A percentile compares a stretch with the other conserved stretches of the same genome.
Conservation (phyloP, 1,284 basidiomycete genomes). For the Sporisorium iseilematis-ciliati region DNA sequence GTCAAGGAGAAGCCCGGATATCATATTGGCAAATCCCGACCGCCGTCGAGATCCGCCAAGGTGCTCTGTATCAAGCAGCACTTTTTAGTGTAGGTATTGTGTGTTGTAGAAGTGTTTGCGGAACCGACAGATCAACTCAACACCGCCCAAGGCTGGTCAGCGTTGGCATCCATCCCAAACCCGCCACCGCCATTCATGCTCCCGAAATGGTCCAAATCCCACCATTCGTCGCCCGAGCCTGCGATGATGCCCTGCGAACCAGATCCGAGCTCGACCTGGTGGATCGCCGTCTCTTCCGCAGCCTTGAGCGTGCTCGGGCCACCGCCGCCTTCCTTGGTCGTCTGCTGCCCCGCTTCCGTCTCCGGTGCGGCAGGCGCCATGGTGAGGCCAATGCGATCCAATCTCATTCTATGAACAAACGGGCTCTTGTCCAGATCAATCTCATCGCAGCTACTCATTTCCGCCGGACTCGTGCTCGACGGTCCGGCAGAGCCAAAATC, state of each 20-base stretch:
- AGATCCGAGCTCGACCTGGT: constrained; percentile 53
- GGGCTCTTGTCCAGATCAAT: constrained; percentile 55
- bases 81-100: constrained; percentile 4
- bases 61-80: constrained; percentile 9
- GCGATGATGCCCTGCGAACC: constrained; percentile 44
- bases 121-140: constrained; percentile 27
- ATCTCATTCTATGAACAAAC: constrained; percentile 45
- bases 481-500: constrained; percentile 60
- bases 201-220: constrained; percentile 55
- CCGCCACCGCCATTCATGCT: constrained; percentile 38
- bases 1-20: constrained; percentile 28
- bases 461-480: constrained; percentile 59
- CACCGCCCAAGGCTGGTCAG: constrained; percentile 54
- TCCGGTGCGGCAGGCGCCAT: constrained; percentile 35
- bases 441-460: constrained; percentile 57
- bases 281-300: constrained; percentile 41
- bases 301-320: constrained; percentile 28
- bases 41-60: constrained; percentile 5
- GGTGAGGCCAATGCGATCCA: constrained; percentile 48
- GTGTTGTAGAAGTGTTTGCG: background rate
- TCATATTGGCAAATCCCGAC: constrained; percentile 10
- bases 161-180: constrained; percentile 40
- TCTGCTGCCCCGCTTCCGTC: constrained; percentile 19
- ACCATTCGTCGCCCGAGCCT: constrained; percentile 52
- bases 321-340: constrained; percentile 17